Percentiles rank a stretch among this genome's conserved stretches.
Conservation (phyloP, 2,329 filamentous ascomycete species). For the Cercospora sojina region DNA sequence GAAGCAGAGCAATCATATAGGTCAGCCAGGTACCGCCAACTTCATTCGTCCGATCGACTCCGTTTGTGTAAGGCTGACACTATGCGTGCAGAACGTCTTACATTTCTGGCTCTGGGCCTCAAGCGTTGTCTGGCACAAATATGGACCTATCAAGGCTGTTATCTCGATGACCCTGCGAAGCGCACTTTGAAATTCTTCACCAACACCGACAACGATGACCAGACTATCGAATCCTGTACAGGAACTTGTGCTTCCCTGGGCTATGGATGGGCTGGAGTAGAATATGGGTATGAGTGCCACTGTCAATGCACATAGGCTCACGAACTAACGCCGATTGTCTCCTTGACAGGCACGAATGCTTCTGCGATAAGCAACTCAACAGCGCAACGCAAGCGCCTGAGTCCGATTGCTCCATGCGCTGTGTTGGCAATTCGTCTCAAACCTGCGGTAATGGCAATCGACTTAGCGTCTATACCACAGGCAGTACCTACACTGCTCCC, state of each 20-base stretch:
- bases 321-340: background rate
- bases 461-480: constrained; percentile 20
- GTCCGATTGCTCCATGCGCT: constrained; percentile 22
- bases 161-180: constrained; percentile 12
- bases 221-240: constrained; percentile 16
- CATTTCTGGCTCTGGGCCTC: background rate
- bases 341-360: constrained; percentile 6
- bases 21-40: background rate
- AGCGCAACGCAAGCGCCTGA: constrained; percentile 12
- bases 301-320: background rate
- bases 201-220: constrained; percentile 4
- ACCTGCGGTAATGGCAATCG: constrained; percentile 20
- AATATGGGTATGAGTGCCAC: constrained; percentile 1
- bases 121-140: constrained; percentile 1
- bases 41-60: background rate
- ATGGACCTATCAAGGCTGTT: constrained; percentile 19
- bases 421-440: constrained; percentile 18
- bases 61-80: background rate
- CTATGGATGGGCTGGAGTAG: constrained; percentile 12
- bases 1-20: background rate
- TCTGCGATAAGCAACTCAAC: constrained; percentile 8
- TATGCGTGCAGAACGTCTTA: background rate
- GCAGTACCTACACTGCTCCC: constrained; percentile 6
- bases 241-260: constrained; percentile 10
- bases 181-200: constrained; percentile 8